Conservation (phyloP, 140 eudicot genomes). For the Oenanthe javanica region DNA sequence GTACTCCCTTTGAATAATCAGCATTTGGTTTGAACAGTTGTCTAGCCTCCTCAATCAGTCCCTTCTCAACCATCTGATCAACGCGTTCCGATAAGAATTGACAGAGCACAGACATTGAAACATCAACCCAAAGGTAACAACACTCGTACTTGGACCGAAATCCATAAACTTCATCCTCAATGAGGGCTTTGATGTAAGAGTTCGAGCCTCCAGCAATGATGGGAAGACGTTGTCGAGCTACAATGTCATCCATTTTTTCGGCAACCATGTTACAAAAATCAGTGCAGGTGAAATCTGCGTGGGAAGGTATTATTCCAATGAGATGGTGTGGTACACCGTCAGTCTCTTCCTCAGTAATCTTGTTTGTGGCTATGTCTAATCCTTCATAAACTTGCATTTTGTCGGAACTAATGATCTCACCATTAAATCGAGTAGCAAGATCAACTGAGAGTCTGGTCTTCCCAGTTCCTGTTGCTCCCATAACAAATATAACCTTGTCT, state of each 20-base stretch:
- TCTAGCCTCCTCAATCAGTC: slow-evolving; percentile 63
- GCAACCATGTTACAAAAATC: slow-evolving; percentile 52
- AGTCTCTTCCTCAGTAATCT: slow-evolving; percentile 56
- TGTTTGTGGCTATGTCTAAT: slow-evolving; percentile 63
- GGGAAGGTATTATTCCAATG: slow-evolving; percentile 54
- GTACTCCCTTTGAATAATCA: slow-evolving; percentile 69
- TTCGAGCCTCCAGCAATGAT: slow-evolving; percentile 90
- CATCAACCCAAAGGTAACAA: slow-evolving; percentile 93
- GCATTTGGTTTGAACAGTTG: slow-evolving; percentile 44
- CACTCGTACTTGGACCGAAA: slow-evolving; percentile 56
- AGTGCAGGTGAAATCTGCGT: slow-evolving; percentile 49
- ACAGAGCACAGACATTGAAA: slow-evolving; percentile 41
- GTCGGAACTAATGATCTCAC: slow-evolving; percentile 75
- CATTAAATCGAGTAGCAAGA: slow-evolving; percentile 44
- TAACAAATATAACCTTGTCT: slow-evolving; percentile 71
- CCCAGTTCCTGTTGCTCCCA: slow-evolving; percentile 96
- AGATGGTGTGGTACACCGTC: slow-evolving; percentile 84
- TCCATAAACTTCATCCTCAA: slow-evolving; percentile 29
- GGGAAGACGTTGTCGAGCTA: slow-evolving; percentile 54
- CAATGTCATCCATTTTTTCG: slow-evolving; percentile 40
- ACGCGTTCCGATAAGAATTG: slow-evolving; percentile 53
- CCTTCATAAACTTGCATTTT: slow-evolving; percentile 80
- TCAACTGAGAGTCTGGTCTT: slow-evolving; percentile 79
- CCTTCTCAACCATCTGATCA: slow-evolving; percentile 66
- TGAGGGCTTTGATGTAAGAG: slow-evolving; percentile 56